Evolutionary conservation across 306 rosid species (phyloP).

Genomic region (Citrullus mucosospermus): DNA sequence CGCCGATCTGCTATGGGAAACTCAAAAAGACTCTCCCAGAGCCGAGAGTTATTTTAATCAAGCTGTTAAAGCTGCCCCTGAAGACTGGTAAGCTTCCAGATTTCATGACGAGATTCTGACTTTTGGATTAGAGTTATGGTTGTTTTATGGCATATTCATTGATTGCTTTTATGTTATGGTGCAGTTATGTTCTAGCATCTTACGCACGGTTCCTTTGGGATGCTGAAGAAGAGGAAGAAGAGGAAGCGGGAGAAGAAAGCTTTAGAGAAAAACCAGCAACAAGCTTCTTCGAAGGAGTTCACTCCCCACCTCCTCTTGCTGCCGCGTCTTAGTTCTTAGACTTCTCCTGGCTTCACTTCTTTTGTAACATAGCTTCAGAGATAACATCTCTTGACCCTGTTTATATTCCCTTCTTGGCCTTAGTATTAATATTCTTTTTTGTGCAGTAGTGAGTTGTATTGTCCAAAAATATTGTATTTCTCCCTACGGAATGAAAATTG

Average conservation of each 20-base stretch:
- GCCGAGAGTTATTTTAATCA: constrained; percentile 65
- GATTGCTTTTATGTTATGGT: constrained; percentile 14
- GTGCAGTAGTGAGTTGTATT: background rate
- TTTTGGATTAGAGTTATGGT: background rate
- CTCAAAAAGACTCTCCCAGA: constrained; percentile 60
- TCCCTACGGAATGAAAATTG: background rate
- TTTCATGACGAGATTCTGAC: background rate
- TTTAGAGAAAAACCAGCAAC: constrained; percentile 11
- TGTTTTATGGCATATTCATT: background rate
- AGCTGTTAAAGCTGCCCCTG: constrained; percentile 79
- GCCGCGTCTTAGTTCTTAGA: constrained; percentile 34
- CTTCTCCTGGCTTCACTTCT: background rate
- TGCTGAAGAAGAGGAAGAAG: constrained; percentile 43
- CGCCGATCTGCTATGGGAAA: constrained; percentile 71
- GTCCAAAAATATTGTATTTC: background rate
- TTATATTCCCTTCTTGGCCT: constrained; percentile 1
- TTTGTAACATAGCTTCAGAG: constrained; percentile 16
- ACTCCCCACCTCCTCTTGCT: constrained; percentile 39
- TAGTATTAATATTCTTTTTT: background rate
- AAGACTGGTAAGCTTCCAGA: constrained; percentile 43
- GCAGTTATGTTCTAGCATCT: constrained; percentile 75
- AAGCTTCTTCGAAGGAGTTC: constrained; percentile 35
- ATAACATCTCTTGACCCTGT: constrained; percentile 21
- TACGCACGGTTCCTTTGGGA: constrained; percentile 92
- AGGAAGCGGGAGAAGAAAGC: constrained; percentile 19